Percentiles rank a stretch among this genome's conserved stretches.
Evolutionary conservation across 768 basidiomycete species (phyloP).

Genomic region (Russula dissimulans): DNA sequence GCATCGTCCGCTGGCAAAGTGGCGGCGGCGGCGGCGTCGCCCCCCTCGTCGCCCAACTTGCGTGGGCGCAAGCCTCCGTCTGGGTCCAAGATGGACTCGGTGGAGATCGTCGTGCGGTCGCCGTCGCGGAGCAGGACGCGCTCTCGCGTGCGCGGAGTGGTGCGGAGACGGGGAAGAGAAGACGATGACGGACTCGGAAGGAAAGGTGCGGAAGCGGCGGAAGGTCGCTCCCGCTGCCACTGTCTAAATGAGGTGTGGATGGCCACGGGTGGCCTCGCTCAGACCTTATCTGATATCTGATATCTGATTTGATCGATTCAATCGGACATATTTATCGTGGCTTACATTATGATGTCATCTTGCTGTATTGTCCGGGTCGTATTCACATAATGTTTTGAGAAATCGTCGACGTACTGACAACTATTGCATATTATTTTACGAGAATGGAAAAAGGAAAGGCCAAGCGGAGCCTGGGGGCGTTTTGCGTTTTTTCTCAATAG

Average conservation of each 20-base stretch:
- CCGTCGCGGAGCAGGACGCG: slow-evolving; percentile 10
- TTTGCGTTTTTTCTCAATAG: too few species aligned
- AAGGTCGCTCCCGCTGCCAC: not conserved
- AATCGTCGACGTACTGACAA: too few species aligned
- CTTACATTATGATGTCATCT: not conserved
- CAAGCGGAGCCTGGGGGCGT: too few species aligned
- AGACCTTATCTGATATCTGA: too few species aligned
- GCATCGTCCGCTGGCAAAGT: not conserved
- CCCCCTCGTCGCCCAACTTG: not conserved
- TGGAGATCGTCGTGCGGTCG: slow-evolving; percentile 10
- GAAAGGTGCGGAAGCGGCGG: slow-evolving; percentile 9
- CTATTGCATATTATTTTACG: too few species aligned
- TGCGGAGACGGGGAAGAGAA: slow-evolving; percentile 14
- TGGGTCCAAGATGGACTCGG: slow-evolving; percentile 5
- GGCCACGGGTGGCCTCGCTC: too few species aligned
- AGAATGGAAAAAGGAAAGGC: too few species aligned
- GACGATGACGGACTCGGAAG: slow-evolving; percentile 2
- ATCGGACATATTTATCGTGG: not conserved
- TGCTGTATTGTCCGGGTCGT: too few species aligned
- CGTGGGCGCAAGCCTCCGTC: slow-evolving; percentile 11
- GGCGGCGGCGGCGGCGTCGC: not conserved
- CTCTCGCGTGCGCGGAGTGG: slow-evolving; percentile 7
- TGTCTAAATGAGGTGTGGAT: not conserved
- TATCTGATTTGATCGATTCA: too few species aligned
- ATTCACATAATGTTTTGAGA: too few species aligned